Conservation (phyloP, 306 rosid species). For the Purshia tridentata region DNA sequence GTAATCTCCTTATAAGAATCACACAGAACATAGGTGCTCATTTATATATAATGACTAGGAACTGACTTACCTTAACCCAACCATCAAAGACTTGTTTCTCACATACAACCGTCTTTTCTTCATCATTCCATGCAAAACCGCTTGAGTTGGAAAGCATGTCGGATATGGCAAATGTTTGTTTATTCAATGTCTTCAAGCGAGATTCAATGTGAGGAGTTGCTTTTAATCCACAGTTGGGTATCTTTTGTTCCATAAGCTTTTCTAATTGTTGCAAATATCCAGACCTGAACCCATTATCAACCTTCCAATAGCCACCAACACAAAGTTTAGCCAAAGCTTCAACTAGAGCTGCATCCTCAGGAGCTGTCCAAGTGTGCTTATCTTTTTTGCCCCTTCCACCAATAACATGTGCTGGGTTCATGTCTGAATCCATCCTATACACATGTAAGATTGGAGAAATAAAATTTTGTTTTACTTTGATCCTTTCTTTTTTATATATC, state of each 20-base stretch:
- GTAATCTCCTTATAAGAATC: no score
- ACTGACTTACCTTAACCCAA: no score
- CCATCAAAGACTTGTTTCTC: slow-evolving; percentile 7
- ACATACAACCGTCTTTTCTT: neutral
- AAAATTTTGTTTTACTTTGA: no score
- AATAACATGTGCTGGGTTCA: neutral
- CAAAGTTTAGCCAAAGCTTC: neutral
- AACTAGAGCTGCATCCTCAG: neutral
- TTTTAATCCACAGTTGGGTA: neutral
- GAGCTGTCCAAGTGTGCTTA: neutral
- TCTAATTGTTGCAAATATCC: neutral
- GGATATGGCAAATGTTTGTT: neutral
- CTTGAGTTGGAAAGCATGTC: neutral
- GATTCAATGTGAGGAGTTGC: slow-evolving; percentile 4
- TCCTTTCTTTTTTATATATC: no score
- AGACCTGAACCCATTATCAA: neutral
- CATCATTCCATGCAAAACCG: slow-evolving; percentile 1
- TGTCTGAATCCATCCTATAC: neutral
- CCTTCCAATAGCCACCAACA: neutral
- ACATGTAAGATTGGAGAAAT: no score
- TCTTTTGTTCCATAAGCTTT: neutral
- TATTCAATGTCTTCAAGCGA: neutral
- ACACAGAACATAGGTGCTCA: no score
- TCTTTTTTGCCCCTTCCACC: neutral
- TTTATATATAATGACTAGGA: no score